A percentile compares a stretch with the other conserved stretches of the same genome.
Conservation (phyloP, 129 eudicot genomes). For the Gnaphalium uliginosum region DNA sequence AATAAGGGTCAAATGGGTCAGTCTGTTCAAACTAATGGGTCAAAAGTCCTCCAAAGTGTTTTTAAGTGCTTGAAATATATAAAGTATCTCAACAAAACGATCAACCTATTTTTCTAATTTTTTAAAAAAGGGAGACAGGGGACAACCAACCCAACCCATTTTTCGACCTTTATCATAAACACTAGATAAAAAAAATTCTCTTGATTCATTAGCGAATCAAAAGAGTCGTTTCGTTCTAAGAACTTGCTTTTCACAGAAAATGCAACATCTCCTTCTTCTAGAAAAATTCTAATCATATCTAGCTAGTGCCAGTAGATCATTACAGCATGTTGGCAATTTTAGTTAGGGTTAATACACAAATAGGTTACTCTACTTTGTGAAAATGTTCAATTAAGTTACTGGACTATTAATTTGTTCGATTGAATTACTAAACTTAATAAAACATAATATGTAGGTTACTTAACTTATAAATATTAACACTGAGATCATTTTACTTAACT, state of each 20-base stretch:
- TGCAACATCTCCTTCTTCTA: neutral
- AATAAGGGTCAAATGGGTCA: neutral
- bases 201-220: neutral
- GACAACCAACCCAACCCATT: neutral
- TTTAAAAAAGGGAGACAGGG: neutral
- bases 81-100: too few species aligned
- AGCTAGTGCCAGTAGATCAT: neutral
- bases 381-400: too few species aligned
- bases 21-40: neutral
- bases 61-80: neutral
- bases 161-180: neutral
- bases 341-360: too few species aligned
- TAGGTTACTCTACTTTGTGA: too few species aligned
- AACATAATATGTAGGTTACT: too few species aligned
- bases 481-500: too few species aligned
- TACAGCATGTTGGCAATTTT: neutral
- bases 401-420: too few species aligned
- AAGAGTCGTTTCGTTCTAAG: neutral
- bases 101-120: neutral
- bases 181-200: neutral
- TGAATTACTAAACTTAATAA: too few species aligned
- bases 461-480: too few species aligned
- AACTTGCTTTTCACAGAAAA: neutral
- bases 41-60: neutral
- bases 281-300: neutral